Percentiles rank a stretch among this genome's conserved stretches.
Conservation (phyloP, 139 green algal species). For the Picochlorum sp. region DNA sequence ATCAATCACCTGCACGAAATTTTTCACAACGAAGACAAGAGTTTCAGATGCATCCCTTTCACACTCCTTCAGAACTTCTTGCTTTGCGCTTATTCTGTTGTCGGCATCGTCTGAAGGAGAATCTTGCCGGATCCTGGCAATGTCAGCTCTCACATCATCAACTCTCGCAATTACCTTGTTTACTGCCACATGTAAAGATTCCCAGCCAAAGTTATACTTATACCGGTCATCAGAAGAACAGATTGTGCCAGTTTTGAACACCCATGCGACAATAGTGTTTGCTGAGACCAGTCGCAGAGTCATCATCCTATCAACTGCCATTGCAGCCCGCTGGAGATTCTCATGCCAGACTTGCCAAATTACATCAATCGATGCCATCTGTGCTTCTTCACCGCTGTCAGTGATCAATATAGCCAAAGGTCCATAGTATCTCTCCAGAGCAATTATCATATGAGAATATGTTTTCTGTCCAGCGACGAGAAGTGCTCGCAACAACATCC, state of each 20-base stretch:
- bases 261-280: conserved; percentile 32
- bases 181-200: conserved; percentile 31
- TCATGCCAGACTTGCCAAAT: conserved; percentile 22
- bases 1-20: background rate
- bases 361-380: conserved; percentile 27
- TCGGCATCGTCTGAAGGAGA: background rate
- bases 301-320: conserved; percentile 56
- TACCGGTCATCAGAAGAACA: conserved; percentile 23
- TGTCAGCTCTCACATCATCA: conserved; percentile 13
- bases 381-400: conserved; percentile 20
- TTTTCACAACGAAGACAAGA: background rate
- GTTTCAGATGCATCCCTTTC: background rate
- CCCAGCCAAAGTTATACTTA: conserved; percentile 27
- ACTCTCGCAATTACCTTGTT: conserved; percentile 38
- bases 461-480: conserved; percentile 68
- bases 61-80: conserved; percentile 1
- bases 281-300: conserved; percentile 43
- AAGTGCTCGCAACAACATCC: conserved; percentile 49
- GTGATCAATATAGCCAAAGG: conserved; percentile 35
- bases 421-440: conserved; percentile 64
- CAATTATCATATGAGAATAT: conserved; percentile 70
- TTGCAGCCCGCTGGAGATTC: conserved; percentile 37
- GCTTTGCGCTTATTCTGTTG: background rate
- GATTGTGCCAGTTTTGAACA: conserved; percentile 23
- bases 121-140: background rate